Conservation (phyloP, 495 filamentous ascomycete species). For the Aspergillus taichungensis region DNA sequence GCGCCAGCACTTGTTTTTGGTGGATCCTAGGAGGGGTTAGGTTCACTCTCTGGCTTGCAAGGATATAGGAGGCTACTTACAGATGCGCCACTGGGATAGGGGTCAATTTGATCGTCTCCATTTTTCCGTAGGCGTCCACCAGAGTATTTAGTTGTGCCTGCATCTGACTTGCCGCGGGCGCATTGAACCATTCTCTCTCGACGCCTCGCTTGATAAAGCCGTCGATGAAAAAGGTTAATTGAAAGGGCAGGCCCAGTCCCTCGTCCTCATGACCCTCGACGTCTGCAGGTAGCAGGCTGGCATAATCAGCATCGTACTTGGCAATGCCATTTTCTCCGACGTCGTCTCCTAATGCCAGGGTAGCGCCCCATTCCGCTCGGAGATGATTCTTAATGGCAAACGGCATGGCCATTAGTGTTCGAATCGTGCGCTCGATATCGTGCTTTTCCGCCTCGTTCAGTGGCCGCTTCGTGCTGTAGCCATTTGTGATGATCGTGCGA, state of each 20-base stretch:
- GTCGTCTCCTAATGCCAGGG: slow-evolving; percentile 34
- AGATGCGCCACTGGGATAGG: slow-evolving; percentile 69
- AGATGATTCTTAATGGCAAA: slow-evolving; percentile 70
- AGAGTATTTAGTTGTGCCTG: slow-evolving; percentile 53
- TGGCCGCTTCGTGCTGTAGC: slow-evolving; percentile 22
- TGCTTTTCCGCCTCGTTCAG: slow-evolving; percentile 36
- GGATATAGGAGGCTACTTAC: slow-evolving; percentile 25
- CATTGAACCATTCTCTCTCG: slow-evolving; percentile 50
- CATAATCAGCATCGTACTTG: slow-evolving; percentile 50
- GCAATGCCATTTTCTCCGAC: slow-evolving; percentile 37
- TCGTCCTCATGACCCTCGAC: slow-evolving; percentile 53
- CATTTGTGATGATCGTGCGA: slow-evolving; percentile 45
- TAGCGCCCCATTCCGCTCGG: slow-evolving; percentile 61
- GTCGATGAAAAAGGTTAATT: slow-evolving; percentile 61
- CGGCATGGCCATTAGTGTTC: slow-evolving; percentile 61
- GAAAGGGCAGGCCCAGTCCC: slow-evolving; percentile 56
- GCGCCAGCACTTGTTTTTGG: slow-evolving; percentile 64
- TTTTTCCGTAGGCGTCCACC: slow-evolving; percentile 56
- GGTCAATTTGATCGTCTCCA: slow-evolving; percentile 68
- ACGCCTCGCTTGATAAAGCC: slow-evolving; percentile 56
- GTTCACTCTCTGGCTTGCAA: neutral
- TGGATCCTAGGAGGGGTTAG: slow-evolving; percentile 46
- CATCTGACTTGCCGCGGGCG: slow-evolving; percentile 54
- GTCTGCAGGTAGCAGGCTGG: slow-evolving; percentile 48
- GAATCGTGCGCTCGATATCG: slow-evolving; percentile 51